Conservation (phyloP, 2,329 filamentous ascomycete species). For the Metarhizium guizhouense region DNA sequence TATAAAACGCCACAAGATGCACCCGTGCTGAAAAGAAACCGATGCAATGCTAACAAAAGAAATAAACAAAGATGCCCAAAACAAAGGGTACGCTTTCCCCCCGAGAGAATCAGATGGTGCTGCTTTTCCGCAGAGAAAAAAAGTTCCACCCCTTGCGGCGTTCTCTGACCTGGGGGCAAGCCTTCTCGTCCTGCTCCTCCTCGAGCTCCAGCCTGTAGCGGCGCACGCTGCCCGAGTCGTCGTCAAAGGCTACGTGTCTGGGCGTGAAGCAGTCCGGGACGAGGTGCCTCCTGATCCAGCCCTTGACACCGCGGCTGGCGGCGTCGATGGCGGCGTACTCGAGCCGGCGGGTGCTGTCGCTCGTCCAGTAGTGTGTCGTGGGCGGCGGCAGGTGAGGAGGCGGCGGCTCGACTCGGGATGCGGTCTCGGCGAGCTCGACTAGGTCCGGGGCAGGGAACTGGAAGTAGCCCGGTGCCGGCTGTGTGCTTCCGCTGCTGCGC, state of each 20-base stretch:
- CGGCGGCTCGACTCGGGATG: conserved; percentile 1
- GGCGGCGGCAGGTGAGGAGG: conserved; percentile 35
- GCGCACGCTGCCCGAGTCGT: conserved; percentile 54
- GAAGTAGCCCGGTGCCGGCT: conserved; percentile 30
- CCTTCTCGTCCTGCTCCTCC: conserved; percentile 26
- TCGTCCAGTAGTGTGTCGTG: conserved; percentile 60
- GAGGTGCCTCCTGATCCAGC: conserved; percentile 48
- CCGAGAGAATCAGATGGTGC: conserved; percentile 1
- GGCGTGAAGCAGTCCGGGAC: conserved; percentile 54
- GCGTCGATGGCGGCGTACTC: conserved; percentile 61
- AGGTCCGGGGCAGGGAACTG: conserved; percentile 39
- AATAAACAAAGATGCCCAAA: conserved; percentile 1
- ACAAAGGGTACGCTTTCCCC: not conserved
- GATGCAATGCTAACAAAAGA: conserved; percentile 5
- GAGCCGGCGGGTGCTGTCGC: conserved; percentile 50
- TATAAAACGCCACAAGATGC: conserved; percentile 28
- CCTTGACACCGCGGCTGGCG: conserved; percentile 48
- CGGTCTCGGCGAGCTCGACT: conserved; percentile 14
- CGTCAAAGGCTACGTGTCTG: conserved; percentile 47
- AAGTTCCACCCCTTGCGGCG: conserved; percentile 20
- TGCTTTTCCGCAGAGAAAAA: conserved; percentile 20
- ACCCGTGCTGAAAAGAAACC: conserved; percentile 14
- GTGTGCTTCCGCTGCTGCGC: conserved; percentile 21
- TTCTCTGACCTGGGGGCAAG: not conserved
- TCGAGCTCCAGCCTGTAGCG: conserved; percentile 53